A percentile compares a stretch with the other conserved stretches of the same genome.
phyloP scores from a whole-genome alignment of 2,329 filamentous ascomycete species.

The Hysterium pulicare region DNA sequence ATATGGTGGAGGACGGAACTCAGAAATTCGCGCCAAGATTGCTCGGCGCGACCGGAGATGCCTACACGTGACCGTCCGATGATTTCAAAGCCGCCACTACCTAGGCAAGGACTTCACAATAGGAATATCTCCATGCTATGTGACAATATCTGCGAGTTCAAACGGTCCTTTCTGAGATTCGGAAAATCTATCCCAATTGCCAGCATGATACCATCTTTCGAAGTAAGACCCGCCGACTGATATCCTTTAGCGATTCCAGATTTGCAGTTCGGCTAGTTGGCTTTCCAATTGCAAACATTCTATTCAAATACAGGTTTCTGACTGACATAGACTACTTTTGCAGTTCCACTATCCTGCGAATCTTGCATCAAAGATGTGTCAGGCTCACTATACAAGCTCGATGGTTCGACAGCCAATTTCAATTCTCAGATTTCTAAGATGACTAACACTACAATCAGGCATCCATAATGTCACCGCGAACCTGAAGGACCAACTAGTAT shows the following conservation, averaged over 20 bases:
- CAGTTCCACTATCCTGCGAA: slow-evolving; percentile 90
- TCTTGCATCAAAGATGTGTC: slow-evolving; percentile 85
- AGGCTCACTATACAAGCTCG: slow-evolving; percentile 69
- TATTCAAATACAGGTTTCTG: background rate
- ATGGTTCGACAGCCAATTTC: slow-evolving; percentile 46
- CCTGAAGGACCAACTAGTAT: slow-evolving; percentile 77
- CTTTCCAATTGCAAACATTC: background rate
- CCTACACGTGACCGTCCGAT: background rate
- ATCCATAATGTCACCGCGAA: slow-evolving; percentile 80
- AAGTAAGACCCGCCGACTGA: slow-evolving; percentile 7
- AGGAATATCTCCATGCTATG: slow-evolving; percentile 1
- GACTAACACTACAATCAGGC: slow-evolving; percentile 46
- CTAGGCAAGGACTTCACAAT: slow-evolving; percentile 5
- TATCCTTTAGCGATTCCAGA: background rate
- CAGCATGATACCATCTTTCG: slow-evolving; percentile 35
- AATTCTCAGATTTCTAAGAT: slow-evolving; percentile 6
- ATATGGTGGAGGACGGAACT: too few species aligned
- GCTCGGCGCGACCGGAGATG: background rate
- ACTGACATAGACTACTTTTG: slow-evolving; percentile 73
- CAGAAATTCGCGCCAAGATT: background rate
- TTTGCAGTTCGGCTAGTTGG: background rate
- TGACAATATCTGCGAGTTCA: slow-evolving; percentile 2
- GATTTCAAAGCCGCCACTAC: slow-evolving; percentile 13
- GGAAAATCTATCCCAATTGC: background rate
- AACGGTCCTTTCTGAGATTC: slow-evolving; percentile 3